phyloP scores from a whole-genome alignment of 768 basidiomycete genomes.

The Pisolithus marmoratus region DNA sequence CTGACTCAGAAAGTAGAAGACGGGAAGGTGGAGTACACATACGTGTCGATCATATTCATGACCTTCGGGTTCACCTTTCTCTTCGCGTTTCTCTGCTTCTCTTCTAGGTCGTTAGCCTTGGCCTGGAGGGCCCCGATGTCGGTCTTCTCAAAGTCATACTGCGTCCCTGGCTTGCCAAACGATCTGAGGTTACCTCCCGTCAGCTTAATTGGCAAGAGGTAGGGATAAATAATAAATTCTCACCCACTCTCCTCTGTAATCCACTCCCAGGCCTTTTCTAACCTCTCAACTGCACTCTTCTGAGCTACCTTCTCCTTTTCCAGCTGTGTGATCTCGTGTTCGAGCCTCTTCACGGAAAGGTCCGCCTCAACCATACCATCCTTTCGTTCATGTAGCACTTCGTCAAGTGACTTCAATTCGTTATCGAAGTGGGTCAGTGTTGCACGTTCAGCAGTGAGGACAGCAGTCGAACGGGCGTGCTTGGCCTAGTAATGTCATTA shows the following conservation, averaged over 20 bases:
- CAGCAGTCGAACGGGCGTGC: conserved; percentile 60
- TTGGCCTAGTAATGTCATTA: conserved; percentile 34
- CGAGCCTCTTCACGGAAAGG: conserved; percentile 55
- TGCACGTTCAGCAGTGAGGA: conserved; percentile 80
- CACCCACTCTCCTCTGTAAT: conserved; percentile 84
- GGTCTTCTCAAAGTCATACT: conserved; percentile 71
- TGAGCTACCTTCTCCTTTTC: conserved; percentile 61
- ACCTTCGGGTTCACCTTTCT: conserved; percentile 96
- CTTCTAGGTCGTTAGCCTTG: conserved; percentile 70
- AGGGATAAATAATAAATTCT: conserved; percentile 24
- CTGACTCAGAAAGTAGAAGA: background rate
- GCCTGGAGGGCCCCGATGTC: conserved; percentile 56
- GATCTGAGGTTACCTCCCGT: conserved; percentile 39
- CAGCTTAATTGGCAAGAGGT: background rate
- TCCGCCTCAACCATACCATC: conserved; percentile 62
- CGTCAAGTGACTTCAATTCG: conserved; percentile 80
- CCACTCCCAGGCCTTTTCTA: conserved; percentile 88
- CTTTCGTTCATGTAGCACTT: conserved; percentile 78
- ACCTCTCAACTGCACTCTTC: conserved; percentile 43
- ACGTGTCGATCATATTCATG: conserved; percentile 95
- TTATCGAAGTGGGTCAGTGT: conserved; percentile 83
- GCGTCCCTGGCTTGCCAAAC: conserved; percentile 77
- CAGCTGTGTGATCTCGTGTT: conserved; percentile 58
- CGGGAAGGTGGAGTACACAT: conserved; percentile 16
- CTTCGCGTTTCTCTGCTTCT: conserved; percentile 80